Percentiles rank a stretch among this genome's conserved stretches.
These are phyloP conservation scores for Fomitopsis serialis DNA, from an alignment of 768 basidiomycete species.

Conservation along the genomic window DNA sequence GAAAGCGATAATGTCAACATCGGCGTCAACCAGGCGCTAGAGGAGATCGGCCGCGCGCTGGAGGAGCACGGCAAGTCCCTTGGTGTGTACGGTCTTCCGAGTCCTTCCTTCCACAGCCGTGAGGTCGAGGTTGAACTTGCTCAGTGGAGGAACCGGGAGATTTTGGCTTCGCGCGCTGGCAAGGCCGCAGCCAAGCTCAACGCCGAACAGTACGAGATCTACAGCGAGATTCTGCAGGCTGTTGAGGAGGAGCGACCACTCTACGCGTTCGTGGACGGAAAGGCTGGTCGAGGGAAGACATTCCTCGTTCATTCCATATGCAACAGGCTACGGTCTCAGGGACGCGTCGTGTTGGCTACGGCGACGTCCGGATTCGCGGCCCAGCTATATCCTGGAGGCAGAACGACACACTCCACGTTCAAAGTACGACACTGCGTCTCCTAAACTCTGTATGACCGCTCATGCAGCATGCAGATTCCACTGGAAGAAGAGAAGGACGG, in stretches of 20 bases:
- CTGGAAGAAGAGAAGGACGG: constrained; percentile 27
- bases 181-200: constrained; percentile 15
- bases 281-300: constrained; percentile 38
- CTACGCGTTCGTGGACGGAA: constrained; percentile 31
- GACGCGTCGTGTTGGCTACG: constrained; percentile 28
- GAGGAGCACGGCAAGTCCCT: constrained; percentile 24
- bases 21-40: constrained; percentile 18
- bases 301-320: constrained; percentile 30
- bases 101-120: constrained; percentile 17
- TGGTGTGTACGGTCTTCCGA: constrained; percentile 24
- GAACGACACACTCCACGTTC: constrained; percentile 34
- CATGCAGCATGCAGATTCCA: constrained; percentile 21
- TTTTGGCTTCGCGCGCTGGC: constrained; percentile 8
- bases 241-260: constrained; percentile 11
- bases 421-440: constrained; percentile 20
- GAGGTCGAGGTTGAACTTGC: constrained; percentile 25
- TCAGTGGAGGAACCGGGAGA: constrained; percentile 15
- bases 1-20: constrained; percentile 13
- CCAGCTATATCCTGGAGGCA: constrained; percentile 31
- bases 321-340: constrained; percentile 21
- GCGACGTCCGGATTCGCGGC: constrained; percentile 37
- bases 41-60: constrained; percentile 17
- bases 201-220: constrained; percentile 20
- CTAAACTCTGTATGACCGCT: background rate
- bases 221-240: constrained; percentile 10